These are phyloP conservation scores for Lentithecium fluviatile DNA, from an alignment of 495 filamentous ascomycete genomes.

Conservation along the genomic window DNA sequence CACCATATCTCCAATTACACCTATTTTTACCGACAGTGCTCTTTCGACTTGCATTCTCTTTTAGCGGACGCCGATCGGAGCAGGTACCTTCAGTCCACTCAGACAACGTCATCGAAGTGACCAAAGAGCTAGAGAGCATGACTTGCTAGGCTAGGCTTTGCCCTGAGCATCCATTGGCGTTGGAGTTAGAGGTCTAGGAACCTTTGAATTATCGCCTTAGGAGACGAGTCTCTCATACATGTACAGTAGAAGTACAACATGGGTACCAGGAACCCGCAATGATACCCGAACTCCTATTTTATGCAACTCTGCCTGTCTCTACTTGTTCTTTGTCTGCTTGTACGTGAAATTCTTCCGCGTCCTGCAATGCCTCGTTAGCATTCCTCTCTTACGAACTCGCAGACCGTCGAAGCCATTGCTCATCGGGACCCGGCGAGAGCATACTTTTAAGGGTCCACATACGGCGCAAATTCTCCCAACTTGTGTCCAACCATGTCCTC, in stretches of 20 bases:
- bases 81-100: too few species aligned
- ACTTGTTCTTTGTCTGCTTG: constrained; percentile 76
- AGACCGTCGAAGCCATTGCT: neutral
- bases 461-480: constrained; percentile 91
- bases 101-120: too few species aligned
- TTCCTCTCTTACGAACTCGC: neutral
- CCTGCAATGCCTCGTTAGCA: constrained; percentile 47
- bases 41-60: too few species aligned
- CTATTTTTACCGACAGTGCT: too few species aligned
- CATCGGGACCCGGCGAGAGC: neutral
- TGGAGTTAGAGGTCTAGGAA: neutral
- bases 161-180: too few species aligned
- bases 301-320: constrained; percentile 29
- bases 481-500: constrained; percentile 99
- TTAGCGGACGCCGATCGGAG: too few species aligned
- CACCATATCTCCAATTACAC: too few species aligned
- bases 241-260: constrained; percentile 32
- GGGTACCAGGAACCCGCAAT: constrained; percentile 15
- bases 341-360: constrained; percentile 85
- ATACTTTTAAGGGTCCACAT: constrained; percentile 42
- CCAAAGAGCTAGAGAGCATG: too few species aligned
- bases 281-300: constrained; percentile 30
- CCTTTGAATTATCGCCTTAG: neutral
- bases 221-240: constrained; percentile 9
- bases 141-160: too few species aligned